phyloP scores from a whole-genome alignment of 2,329 filamentous ascomycete species.

The Emmonsia crescens region DNA sequence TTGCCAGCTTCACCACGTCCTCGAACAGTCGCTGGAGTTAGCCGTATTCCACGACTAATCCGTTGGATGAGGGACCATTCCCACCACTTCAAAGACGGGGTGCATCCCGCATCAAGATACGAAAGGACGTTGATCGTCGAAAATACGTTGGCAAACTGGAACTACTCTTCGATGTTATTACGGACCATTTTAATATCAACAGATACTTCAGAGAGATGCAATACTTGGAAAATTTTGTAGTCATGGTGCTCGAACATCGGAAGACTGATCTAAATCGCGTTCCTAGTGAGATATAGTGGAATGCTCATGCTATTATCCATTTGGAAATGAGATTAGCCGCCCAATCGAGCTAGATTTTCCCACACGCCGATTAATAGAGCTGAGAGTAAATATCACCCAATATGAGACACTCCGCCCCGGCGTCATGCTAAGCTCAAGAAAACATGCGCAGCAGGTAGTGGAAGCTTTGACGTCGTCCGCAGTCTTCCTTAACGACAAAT shows the following conservation, averaged over 20 bases:
- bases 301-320: slow-evolving; percentile 10
- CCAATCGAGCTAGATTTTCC: not conserved
- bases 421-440: slow-evolving; percentile 7
- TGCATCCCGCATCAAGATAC: slow-evolving; percentile 1
- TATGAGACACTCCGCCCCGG: slow-evolving; percentile 8
- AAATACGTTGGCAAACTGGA: slow-evolving; percentile 1
- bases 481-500: slow-evolving; percentile 4
- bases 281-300: slow-evolving; percentile 6
- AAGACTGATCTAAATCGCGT: slow-evolving; percentile 1
- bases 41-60: slow-evolving; percentile 9
- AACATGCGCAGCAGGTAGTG: not conserved
- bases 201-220: slow-evolving; percentile 9
- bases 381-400: not conserved
- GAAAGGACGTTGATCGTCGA: slow-evolving; percentile 5
- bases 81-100: not conserved
- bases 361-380: not conserved
- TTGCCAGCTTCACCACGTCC: slow-evolving; percentile 9
- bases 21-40: slow-evolving; percentile 6
- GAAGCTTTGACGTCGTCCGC: slow-evolving; percentile 5
- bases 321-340: slow-evolving; percentile 3
- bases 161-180: slow-evolving; percentile 8
- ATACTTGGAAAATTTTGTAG: slow-evolving; percentile 7
- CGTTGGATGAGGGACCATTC: slow-evolving; percentile 1
- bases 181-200: slow-evolving; percentile 5
- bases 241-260: slow-evolving; percentile 8